A percentile compares a stretch with the other conserved stretches of the same genome.
These are phyloP conservation scores for Colletotrichum eleusines DNA, from an alignment of 2,329 filamentous ascomycete species.

Conservation along the genomic window DNA sequence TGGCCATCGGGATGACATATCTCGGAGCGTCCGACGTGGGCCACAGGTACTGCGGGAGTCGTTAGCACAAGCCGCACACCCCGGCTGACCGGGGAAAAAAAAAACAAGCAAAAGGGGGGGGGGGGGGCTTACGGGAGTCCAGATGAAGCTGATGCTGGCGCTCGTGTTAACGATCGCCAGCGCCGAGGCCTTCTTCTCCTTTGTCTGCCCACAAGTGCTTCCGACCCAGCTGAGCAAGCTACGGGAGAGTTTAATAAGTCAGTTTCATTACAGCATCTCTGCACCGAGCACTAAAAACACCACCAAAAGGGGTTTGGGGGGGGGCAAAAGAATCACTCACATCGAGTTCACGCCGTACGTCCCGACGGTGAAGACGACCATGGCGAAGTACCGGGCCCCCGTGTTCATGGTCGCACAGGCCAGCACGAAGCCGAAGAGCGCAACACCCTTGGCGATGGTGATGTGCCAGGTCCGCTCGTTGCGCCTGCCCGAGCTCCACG, in stretches of 20 bases:
- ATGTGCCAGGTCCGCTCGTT: conserved; percentile 63
- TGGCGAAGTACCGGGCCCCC: conserved; percentile 47
- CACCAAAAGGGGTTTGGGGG: too few relatives aligned
- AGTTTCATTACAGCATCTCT: not conserved
- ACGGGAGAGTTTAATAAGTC: not conserved
- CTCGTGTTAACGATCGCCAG: conserved; percentile 49
- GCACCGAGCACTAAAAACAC: not conserved
- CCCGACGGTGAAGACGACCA: conserved; percentile 48
- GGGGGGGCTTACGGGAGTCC: conserved; percentile 34
- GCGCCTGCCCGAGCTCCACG: conserved; percentile 51
- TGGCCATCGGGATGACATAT: conserved; percentile 54
- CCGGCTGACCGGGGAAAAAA: too few relatives aligned
- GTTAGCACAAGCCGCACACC: not conserved
- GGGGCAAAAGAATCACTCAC: conserved; percentile 42
- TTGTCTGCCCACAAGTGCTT: conserved; percentile 53
- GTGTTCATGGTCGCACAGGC: conserved; percentile 49
- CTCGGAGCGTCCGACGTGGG: conserved; percentile 53
- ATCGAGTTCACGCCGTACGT: conserved; percentile 50
- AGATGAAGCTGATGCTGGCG: conserved; percentile 42
- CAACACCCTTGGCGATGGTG: conserved; percentile 55
- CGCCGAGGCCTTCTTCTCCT: conserved; percentile 54
- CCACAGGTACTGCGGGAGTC: conserved; percentile 50
- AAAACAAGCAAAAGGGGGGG: too few relatives aligned
- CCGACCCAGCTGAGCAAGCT: conserved; percentile 48
- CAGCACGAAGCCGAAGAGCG: conserved; percentile 47